Evolutionary conservation across 1,284 basidiomycete species (phyloP), one percentile per base, ranked within the genome.

Genomic region (Pascua sp.): DNA sequence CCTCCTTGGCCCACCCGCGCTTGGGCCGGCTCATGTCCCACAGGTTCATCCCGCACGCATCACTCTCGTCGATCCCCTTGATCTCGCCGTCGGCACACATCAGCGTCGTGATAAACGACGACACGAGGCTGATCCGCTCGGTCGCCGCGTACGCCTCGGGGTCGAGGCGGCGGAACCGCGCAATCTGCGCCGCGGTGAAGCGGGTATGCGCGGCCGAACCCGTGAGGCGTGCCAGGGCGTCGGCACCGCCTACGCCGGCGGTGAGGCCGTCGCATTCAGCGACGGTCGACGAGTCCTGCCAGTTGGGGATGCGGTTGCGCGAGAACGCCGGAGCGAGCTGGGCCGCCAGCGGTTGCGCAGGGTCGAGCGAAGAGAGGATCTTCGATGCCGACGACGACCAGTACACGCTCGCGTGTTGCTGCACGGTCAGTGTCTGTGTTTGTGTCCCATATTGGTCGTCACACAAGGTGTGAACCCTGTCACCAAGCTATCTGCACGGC

Each of bases 371-470:
- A 1, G 80, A 75, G 9, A 94, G 81, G 8, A 84, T 70, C 0
- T 61, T 53, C 47, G 82, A 80, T 0, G 87, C 87, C 4, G 80
- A 76, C 11, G 77, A 67, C 0, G 88, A 88, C 87, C 90, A 93
- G 72, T 89, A 93, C 10, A 93, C 89, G 1, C 89, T 90, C 11
- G 91, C 90, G 71, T 95, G 91, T 87, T 95, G 91, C 87, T 92
- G 58, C 12, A 32, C 24, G 24, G 24, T 32, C 24, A 32, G 24
- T 40, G 46, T 64, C 38, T 59, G 56, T 32, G 7, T 32, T 7
- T 32, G 24, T 32, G 46, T 5, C 12, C 5, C 10, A 17, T n/a
- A n/a, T n/a, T n/a, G n/a, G n/a, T n/a, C n/a, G n/a, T n/a, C 11
- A 15, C 43, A 11, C 15, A 18, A 15, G 8, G 38, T n/a, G 24